Percentiles rank a stretch among this genome's conserved stretches.
These are phyloP conservation scores for Monilinia fructigena DNA, from an alignment of 2,329 filamentous ascomycete genomes.

Conservation along the genomic window DNA sequence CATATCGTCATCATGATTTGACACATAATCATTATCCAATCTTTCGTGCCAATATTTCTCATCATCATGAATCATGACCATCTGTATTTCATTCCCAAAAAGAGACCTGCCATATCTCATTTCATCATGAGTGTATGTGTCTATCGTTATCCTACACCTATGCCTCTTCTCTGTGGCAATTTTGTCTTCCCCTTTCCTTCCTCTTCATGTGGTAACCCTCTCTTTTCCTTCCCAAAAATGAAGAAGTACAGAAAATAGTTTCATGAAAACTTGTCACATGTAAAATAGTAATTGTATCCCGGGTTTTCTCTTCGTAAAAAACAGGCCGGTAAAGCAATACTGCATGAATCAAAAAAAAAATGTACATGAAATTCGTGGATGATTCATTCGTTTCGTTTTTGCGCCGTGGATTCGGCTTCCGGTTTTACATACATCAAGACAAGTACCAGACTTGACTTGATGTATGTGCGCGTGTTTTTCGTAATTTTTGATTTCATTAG, in stretches of 20 bases:
- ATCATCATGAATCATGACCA: conserved; percentile 20
- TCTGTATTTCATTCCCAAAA: not conserved
- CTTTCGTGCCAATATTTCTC: conserved; percentile 3
- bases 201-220: conserved; percentile 22
- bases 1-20: conserved; percentile 6
- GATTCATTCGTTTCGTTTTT: conserved; percentile 13
- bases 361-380: conserved; percentile 17
- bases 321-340: not conserved
- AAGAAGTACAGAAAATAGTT: not conserved
- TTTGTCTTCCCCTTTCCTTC: conserved; percentile 12
- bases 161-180: conserved; percentile 1
- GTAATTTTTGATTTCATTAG: not conserved
- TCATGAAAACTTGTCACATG: conserved; percentile 19
- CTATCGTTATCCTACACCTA: conserved; percentile 5
- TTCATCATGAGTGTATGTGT: conserved; percentile 13
- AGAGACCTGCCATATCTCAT: conserved; percentile 17
- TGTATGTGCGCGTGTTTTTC: conserved; percentile 26
- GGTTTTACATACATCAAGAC: conserved; percentile 29
- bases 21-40: conserved; percentile 14
- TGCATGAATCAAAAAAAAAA: not conserved
- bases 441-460: conserved; percentile 32
- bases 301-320: not conserved
- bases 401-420: conserved; percentile 39
- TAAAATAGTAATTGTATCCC: not conserved
- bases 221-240: not conserved